Conservation (phyloP, 768 basidiomycete species). For the Phylloporus sp. region DNA sequence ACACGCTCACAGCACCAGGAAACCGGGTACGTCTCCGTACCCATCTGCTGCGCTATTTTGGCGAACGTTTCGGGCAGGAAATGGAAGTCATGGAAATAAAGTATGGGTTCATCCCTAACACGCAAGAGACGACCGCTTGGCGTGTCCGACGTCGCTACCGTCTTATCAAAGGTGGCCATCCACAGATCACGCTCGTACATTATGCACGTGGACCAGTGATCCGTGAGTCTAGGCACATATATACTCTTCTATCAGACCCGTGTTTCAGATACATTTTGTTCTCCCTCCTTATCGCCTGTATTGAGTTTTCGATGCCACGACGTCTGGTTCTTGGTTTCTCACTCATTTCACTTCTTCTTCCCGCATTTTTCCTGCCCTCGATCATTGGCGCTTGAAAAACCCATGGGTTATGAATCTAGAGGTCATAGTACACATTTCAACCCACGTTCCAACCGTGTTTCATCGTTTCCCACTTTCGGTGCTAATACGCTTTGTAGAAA, state of each 20-base stretch:
- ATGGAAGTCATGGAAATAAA: slow-evolving; percentile 72
- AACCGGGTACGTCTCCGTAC: slow-evolving; percentile 46
- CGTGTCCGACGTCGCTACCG: slow-evolving; percentile 69
- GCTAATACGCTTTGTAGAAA: slow-evolving; percentile 39
- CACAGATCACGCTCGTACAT: slow-evolving; percentile 69
- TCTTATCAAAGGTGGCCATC: slow-evolving; percentile 66
- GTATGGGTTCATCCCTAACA: slow-evolving; percentile 70
- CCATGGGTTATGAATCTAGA: neutral
- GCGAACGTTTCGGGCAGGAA: slow-evolving; percentile 42
- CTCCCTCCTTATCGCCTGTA: slow-evolving; percentile 10
- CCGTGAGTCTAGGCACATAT: slow-evolving; percentile 42
- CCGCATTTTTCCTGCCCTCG: neutral
- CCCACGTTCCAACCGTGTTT: neutral
- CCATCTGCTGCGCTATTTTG: neutral
- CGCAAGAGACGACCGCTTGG: slow-evolving; percentile 56
- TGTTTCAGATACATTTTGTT: slow-evolving; percentile 19
- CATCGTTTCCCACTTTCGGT: slow-evolving; percentile 10
- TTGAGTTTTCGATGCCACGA: neutral
- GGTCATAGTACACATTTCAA: neutral
- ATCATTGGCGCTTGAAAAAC: neutral
- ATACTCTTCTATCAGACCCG: neutral
- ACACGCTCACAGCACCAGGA: slow-evolving; percentile 42
- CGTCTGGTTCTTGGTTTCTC: neutral
- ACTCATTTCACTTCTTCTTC: neutral
- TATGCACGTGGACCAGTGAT: slow-evolving; percentile 61